phyloP scores from a whole-genome alignment of 1,139 yeast genomes.

The Magnusiomyces fungicola region DNA sequence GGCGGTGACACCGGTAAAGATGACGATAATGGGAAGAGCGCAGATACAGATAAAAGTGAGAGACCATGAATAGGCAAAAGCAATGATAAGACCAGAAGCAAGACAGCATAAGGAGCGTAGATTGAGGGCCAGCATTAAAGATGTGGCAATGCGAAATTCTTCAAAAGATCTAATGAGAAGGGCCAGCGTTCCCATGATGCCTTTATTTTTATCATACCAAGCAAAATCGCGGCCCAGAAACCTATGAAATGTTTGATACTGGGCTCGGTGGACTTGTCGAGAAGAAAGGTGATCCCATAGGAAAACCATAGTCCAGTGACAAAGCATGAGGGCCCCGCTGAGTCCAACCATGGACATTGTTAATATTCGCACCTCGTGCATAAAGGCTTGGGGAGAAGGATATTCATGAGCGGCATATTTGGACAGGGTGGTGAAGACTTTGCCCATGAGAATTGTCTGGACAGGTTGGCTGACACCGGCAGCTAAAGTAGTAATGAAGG shows the following conservation, averaged over 20 bases:
- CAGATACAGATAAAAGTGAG: conserved; percentile 69
- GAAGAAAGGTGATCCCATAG: conserved; percentile 73
- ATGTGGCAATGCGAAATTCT: conserved; percentile 62
- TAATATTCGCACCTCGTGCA: conserved; percentile 34
- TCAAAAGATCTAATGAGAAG: conserved; percentile 61
- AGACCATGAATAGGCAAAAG: conserved; percentile 77
- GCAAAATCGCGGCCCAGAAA: conserved; percentile 25
- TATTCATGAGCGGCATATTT: conserved; percentile 31
- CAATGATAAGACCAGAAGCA: conserved; percentile 52
- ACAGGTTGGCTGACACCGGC: conserved; percentile 55
- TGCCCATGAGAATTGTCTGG: conserved; percentile 59
- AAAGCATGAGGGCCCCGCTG: conserved; percentile 47
- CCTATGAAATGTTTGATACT: conserved; percentile 37
- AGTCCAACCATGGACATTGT: conserved; percentile 43
- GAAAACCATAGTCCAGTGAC: conserved; percentile 50
- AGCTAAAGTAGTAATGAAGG: conserved; percentile 28
- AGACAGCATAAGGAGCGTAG: conserved; percentile 47
- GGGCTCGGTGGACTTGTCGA: conserved; percentile 52
- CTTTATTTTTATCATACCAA: conserved; percentile 45
- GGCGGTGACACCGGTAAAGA: conserved; percentile 47
- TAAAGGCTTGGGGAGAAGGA: conserved; percentile 31
- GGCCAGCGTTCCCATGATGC: conserved; percentile 52
- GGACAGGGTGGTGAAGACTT: conserved; percentile 49
- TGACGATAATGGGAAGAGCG: conserved; percentile 58
- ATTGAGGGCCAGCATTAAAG: conserved; percentile 58